Percentiles rank a stretch among this genome's conserved stretches.
phyloP scores from a whole-genome alignment of 257 asterid genomes.

The Gentiana macrophylla region DNA sequence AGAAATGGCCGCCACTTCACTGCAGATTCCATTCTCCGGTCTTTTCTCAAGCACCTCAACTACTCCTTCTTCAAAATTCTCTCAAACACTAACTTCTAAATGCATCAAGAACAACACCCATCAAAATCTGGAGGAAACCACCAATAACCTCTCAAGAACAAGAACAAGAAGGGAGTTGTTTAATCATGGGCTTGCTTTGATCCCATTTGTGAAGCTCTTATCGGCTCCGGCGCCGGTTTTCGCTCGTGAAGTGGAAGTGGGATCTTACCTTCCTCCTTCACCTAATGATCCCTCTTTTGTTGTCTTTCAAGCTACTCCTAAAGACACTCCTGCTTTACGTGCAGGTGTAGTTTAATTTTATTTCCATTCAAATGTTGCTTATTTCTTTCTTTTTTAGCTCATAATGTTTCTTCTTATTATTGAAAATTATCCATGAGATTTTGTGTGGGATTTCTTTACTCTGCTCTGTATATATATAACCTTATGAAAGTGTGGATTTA shows the following conservation, averaged over 20 bases:
- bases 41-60: conserved; percentile 18
- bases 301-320: conserved; percentile 63
- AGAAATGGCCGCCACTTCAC: conserved; percentile 36
- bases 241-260: conserved; percentile 81
- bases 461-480: conserved; percentile 14
- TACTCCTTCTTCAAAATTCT: conserved; percentile 18
- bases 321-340: conserved; percentile 98
- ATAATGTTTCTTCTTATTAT: neutral
- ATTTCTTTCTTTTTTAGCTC: neutral
- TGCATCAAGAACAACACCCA: conserved; percentile 17
- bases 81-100: conserved; percentile 15
- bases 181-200: conserved; percentile 32
- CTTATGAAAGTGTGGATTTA: conserved; percentile 74
- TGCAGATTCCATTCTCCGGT: conserved; percentile 18
- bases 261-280: conserved; percentile 68
- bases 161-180: conserved; percentile 41
- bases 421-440: neutral
- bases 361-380: too few species aligned
- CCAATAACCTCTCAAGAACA: conserved; percentile 13
- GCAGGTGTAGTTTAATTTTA: conserved; percentile 44
- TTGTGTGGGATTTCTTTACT: too few species aligned
- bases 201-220: conserved; percentile 28
- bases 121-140: conserved; percentile 5
- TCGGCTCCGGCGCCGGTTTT: conserved; percentile 37
- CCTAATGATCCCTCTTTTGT: conserved; percentile 77